Percentiles rank a stretch among this genome's conserved stretches.
Conservation (phyloP, 257 asterid genomes). For the Nicotiana noctiflora region DNA sequence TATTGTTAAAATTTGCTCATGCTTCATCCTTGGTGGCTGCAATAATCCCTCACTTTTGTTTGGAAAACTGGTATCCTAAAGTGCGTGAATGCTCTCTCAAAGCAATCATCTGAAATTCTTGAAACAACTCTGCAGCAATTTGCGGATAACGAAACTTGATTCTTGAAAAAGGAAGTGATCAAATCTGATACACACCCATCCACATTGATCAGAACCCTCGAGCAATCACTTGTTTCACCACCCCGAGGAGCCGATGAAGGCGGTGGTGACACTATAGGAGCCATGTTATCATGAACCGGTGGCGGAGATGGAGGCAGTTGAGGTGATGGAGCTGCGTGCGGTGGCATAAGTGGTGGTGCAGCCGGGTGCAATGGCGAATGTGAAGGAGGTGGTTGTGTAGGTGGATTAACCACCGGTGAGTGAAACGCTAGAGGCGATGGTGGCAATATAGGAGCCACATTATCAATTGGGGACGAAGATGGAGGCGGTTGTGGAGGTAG, state of each 20-base stretch:
- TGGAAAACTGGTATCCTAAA: neutral
- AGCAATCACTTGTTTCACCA: constrained; percentile 3
- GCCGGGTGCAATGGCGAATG: neutral
- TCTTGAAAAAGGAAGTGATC: neutral
- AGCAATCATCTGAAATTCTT: constrained; percentile 18
- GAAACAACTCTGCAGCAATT: constrained; percentile 9
- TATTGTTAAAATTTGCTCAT: neutral
- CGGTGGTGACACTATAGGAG: neutral
- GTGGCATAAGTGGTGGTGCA: neutral
- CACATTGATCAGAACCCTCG: constrained; percentile 15
- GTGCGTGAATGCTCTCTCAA: constrained; percentile 8
- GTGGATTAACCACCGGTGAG: neutral
- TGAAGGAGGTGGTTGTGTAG: neutral
- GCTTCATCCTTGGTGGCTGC: neutral
- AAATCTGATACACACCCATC: constrained; percentile 9
- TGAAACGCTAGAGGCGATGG: neutral
- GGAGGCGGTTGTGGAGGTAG: too few relatives aligned
- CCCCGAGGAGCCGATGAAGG: neutral
- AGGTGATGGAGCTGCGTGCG: neutral
- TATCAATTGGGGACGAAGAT: neutral
- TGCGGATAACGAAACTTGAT: neutral
- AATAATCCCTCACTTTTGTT: constrained; percentile 1
- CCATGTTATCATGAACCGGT: neutral
- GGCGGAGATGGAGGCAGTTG: neutral
- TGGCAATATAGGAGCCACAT: neutral